These are phyloP conservation scores for Candida patagonica DNA, from an alignment of 805 yeast species.

Conservation along the genomic window DNA sequence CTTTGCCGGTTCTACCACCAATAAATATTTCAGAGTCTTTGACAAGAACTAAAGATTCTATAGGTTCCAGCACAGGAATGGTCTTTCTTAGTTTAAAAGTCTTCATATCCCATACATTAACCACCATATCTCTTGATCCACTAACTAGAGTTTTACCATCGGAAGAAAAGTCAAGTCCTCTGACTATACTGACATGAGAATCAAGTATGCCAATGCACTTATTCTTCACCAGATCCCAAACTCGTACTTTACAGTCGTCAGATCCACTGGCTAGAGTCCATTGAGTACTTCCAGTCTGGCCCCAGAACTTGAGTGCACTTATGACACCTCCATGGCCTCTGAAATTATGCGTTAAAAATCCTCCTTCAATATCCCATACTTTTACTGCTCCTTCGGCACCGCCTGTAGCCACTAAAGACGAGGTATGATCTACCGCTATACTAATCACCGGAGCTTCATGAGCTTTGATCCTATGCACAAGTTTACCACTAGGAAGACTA, in stretches of 20 bases:
- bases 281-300: conserved; percentile 48
- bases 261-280: conserved; percentile 79
- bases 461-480: conserved; percentile 28
- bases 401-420: conserved; percentile 85
- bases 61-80: conserved; percentile 53
- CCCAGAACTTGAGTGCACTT: conserved; percentile 66
- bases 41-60: conserved; percentile 31
- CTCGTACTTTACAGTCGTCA: conserved; percentile 44
- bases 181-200: conserved; percentile 77
- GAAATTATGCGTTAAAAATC: conserved; percentile 78
- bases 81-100: conserved; percentile 53
- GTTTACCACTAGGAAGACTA: conserved; percentile 31
- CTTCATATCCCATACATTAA: conserved; percentile 44
- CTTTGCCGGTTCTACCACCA: conserved; percentile 11
- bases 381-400: conserved; percentile 89
- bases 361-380: conserved; percentile 87
- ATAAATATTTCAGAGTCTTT: conserved; percentile 13
- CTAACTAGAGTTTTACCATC: conserved; percentile 52
- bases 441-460: conserved; percentile 73
- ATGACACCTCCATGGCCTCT: conserved; percentile 91
- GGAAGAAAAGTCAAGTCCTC: conserved; percentile 63
- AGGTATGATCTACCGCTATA: conserved; percentile 65
- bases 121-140: conserved; percentile 86
- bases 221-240: conserved; percentile 63
- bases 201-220: conserved; percentile 51